These are phyloP conservation scores for Leishmania turanica DNA, from an alignment of 208 protist species.

Conservation along the genomic window DNA sequence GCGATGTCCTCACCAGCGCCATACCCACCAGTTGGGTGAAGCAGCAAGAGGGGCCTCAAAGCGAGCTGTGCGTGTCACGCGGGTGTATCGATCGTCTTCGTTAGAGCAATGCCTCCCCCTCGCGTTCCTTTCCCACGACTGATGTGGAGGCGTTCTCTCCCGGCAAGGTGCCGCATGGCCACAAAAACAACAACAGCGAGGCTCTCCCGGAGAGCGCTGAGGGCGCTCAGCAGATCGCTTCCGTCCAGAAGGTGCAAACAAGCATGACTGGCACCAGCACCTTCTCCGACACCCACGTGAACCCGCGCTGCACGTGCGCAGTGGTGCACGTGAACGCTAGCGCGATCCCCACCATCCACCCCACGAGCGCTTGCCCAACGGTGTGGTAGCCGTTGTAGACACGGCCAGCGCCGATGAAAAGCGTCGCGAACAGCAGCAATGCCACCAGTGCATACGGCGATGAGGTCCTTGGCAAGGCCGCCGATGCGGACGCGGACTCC, in stretches of 20 bases:
- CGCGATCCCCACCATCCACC: conserved; percentile 41
- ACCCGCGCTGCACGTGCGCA: conserved; percentile 21
- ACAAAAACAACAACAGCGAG: neutral
- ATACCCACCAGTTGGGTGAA: neutral
- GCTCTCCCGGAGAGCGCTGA: neutral
- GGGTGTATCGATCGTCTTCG: neutral
- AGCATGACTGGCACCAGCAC: conserved; percentile 57
- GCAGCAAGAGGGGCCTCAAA: neutral
- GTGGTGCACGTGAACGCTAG: conserved; percentile 48
- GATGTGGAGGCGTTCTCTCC: neutral
- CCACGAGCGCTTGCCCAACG: conserved; percentile 56
- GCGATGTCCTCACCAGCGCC: neutral
- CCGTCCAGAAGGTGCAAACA: conserved; percentile 62
- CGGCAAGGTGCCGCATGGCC: neutral
- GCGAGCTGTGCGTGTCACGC: neutral
- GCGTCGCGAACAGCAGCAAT: conserved; percentile 35
- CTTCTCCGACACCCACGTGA: conserved; percentile 27
- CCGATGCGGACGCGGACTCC: neutral
- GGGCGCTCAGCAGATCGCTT: conserved; percentile 27
- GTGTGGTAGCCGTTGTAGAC: conserved; percentile 85
- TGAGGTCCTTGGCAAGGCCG: neutral
- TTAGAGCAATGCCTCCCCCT: too few relatives aligned
- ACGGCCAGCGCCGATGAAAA: conserved; percentile 56
- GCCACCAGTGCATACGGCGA: conserved; percentile 6
- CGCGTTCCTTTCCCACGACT: neutral